Percentiles rank a stretch among this genome's conserved stretches.
Conservation (phyloP, 305 asterid species). For the Fraxinus greggii region DNA sequence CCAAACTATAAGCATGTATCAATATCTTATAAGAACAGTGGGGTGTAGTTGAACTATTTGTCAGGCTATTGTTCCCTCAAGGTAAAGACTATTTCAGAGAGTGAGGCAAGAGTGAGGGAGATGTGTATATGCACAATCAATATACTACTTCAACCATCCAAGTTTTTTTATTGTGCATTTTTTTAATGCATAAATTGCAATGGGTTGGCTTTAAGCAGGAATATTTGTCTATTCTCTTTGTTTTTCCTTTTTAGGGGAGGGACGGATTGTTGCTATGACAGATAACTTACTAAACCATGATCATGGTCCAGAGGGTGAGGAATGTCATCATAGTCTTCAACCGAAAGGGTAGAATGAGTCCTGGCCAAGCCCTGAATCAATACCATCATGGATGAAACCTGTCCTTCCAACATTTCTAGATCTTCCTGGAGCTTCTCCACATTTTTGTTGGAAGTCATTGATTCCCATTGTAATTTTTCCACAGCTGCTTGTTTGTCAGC, state of each 20-base stretch:
- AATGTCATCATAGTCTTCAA: slow-evolving; percentile 47
- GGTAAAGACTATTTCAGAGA: background rate
- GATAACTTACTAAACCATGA: slow-evolving; percentile 53
- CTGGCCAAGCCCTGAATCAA: slow-evolving; percentile 63
- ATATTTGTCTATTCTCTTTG: background rate
- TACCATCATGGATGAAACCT: slow-evolving; percentile 59
- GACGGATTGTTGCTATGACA: background rate
- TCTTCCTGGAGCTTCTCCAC: slow-evolving; percentile 75
- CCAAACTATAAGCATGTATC: background rate
- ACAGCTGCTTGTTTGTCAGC: slow-evolving; percentile 98
- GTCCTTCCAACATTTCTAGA: slow-evolving; percentile 59
- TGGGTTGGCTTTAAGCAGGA: background rate
- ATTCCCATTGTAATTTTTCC: slow-evolving; percentile 89
- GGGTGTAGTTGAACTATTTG: background rate
- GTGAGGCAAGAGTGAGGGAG: background rate
- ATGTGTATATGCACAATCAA: background rate
- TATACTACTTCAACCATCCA: background rate
- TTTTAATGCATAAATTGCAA: background rate
- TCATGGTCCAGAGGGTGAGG: slow-evolving; percentile 41
- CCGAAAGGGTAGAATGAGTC: slow-evolving; percentile 29
- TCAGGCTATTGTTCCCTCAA: background rate
- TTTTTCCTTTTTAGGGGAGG: background rate
- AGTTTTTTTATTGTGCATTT: background rate
- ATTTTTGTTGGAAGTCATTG: slow-evolving; percentile 61
- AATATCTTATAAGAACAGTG: background rate